Base-by-base conservation (phyloP, 108 stramenopile species). In the Skeletonema tropicum region DNA sequence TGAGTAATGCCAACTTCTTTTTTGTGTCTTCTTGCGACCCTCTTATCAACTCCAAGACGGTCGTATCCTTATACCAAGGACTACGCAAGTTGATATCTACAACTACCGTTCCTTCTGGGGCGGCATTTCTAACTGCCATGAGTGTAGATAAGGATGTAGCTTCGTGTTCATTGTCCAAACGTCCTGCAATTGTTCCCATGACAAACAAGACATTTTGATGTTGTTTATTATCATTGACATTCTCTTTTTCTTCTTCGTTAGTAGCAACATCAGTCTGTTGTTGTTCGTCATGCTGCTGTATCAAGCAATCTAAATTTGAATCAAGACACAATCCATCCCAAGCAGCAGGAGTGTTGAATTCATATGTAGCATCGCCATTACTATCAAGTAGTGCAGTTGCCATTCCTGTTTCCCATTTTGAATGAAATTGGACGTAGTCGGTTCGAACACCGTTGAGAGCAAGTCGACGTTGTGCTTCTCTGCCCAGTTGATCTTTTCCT, bases 71-170 rank as follows among this genome's bases (percentile, higher is more conserved):
- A 60, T 76, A 76, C 80, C 79, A 77, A 39, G 84, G 84, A 48
- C 70, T 76, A 13, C 83, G 78, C 39, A 85, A 67, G 57, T 85
- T 79, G 12, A 85, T 62, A 68, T 85, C 84, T 15, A 85, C 32
- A 25, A 85, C 76, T 11, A 83, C 82, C 10, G 73, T 66, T 23
- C 77, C 82, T n/a, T 73, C 77, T 1, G 48, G 61, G 29, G 82
- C 82, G 14, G 30, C 49, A 45, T 74, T 77, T 3, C 82, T 71
- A 0, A 83, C 57, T 13, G 55, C 6, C 19, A 19, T 30, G 15
- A 83, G 48, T 14, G 82, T 77, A 0, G 66, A 66, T 33, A 73
- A 66, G 15, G 82, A 78, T 42, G 82, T 83, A 14, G 76, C 72
- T 10, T 61, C 82, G 35, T 83, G 35, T 15, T 77, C 52, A 19